phyloP scores from a whole-genome alignment of 163 green algal species.

The Trebouxiophyceae sp. region DNA sequence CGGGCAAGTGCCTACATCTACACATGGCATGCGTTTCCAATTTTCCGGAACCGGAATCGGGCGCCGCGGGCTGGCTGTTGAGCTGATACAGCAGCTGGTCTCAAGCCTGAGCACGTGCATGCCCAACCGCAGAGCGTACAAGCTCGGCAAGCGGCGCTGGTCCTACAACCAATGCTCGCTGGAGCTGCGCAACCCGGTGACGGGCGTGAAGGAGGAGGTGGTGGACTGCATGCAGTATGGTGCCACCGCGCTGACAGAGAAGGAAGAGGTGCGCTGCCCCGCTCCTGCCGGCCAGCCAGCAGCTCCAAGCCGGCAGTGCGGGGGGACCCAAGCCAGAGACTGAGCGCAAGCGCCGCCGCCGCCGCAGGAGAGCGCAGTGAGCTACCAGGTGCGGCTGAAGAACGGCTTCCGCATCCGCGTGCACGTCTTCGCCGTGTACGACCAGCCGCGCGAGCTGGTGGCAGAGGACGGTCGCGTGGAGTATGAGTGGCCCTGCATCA shows the following conservation, averaged over 20 bases:
- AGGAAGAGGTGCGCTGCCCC: conserved; percentile 14
- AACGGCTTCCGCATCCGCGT: conserved; percentile 32
- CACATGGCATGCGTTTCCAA: no score
- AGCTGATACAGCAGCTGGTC: no score
- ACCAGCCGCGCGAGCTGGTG: conserved; percentile 14
- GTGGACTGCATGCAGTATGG: conserved; percentile 12
- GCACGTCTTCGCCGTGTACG: conserved; percentile 49
- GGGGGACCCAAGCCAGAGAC: no score
- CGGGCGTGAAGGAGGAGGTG: conserved; percentile 3
- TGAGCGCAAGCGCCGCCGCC: no score
- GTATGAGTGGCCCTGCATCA: conserved; percentile 32
- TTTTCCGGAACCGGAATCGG: no score
- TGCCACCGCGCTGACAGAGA: conserved; percentile 13
- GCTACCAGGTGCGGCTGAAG: conserved; percentile 28
- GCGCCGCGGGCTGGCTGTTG: no score
- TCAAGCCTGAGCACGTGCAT: no score
- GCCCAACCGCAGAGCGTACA: conserved; percentile 61
- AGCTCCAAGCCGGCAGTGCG: no score
- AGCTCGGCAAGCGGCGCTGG: conserved; percentile 64
- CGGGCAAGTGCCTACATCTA: no score
- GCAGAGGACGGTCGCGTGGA: background rate
- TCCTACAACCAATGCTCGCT: conserved; percentile 65
- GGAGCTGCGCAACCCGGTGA: conserved; percentile 8
- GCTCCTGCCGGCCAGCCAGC: no score
- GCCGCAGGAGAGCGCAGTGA: background rate